These are phyloP conservation scores for Mucor velutinosus DNA, from an alignment of 371 early-diverging fungal genomes.

Conservation along the genomic window DNA sequence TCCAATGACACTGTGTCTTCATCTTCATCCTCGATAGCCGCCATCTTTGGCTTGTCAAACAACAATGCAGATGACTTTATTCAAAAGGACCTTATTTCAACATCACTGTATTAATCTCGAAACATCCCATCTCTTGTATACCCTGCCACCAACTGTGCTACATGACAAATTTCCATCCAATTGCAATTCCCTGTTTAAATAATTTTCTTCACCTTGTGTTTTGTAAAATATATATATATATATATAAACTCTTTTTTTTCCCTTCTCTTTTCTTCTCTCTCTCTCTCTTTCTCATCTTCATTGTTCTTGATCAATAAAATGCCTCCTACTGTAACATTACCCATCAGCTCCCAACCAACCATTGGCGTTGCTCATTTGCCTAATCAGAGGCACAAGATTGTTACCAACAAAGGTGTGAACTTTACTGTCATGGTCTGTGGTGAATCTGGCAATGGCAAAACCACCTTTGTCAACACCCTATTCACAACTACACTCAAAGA, in stretches of 20 bases:
- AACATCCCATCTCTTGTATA: slow-evolving; percentile 10
- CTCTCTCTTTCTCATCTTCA: background rate
- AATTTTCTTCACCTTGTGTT: background rate
- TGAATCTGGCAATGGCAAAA: slow-evolving; percentile 74
- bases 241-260: background rate
- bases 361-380: slow-evolving; percentile 98
- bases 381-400: slow-evolving; percentile 96
- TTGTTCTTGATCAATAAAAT: slow-evolving; percentile 24
- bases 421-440: slow-evolving; percentile 97
- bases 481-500: slow-evolving; percentile 72
- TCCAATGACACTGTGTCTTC: background rate
- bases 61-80: slow-evolving; percentile 42
- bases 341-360: slow-evolving; percentile 37
- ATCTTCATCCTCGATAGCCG: background rate
- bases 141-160: slow-evolving; percentile 6
- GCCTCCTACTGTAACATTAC: slow-evolving; percentile 53
- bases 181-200: slow-evolving; percentile 10
- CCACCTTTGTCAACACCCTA: slow-evolving; percentile 87
- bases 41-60: slow-evolving; percentile 29
- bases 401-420: slow-evolving; percentile 86
- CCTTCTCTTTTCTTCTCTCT: slow-evolving; percentile 3
- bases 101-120: slow-evolving; percentile 26
- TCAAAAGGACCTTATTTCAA: slow-evolving; percentile 37
- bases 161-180: slow-evolving; percentile 7
- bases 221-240: slow-evolving; percentile 5